Evolutionary conservation across 2,329 filamentous ascomycete genomes (phyloP).

Genomic region (Aspergillus nomiae): DNA sequence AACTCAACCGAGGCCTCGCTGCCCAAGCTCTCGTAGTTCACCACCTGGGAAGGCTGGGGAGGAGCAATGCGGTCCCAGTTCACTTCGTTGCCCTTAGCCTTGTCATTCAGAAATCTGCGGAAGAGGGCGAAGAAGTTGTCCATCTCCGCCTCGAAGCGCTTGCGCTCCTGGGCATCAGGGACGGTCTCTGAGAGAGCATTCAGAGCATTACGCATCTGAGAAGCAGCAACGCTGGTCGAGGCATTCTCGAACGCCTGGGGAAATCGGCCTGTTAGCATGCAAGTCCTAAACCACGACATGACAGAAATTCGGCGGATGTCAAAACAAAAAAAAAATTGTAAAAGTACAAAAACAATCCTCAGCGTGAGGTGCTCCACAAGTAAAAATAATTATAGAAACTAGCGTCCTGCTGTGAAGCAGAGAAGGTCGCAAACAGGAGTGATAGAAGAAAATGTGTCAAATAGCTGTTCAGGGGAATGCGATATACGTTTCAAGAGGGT

Average conservation of each 20-base stretch:
- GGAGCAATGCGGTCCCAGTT: conserved; percentile 97
- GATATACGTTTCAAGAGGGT: neutral
- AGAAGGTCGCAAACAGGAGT: too few relatives aligned
- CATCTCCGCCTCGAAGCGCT: conserved; percentile 98
- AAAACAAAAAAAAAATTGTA: neutral
- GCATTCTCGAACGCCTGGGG: conserved; percentile 96
- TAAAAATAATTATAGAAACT: too few relatives aligned
- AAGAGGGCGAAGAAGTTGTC: conserved; percentile 99
- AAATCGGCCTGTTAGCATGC: neutral
- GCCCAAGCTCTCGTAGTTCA: conserved; percentile 87
- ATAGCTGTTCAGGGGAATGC: neutral
- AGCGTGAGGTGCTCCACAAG: too few relatives aligned
- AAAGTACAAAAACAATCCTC: too few relatives aligned
- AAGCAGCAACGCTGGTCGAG: conserved; percentile 94
- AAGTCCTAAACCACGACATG: neutral
- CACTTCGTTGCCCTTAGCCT: conserved; percentile 94
- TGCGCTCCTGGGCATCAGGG: conserved; percentile 70
- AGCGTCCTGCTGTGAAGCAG: too few relatives aligned
- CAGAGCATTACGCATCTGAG: conserved; percentile 97
- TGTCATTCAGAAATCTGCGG: conserved; percentile 97
- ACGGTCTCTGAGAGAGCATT: conserved; percentile 91
- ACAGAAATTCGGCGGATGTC: neutral
- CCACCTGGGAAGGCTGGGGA: conserved; percentile 88
- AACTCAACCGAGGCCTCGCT: conserved; percentile 91
- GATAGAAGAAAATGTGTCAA: neutral